Evolutionary conservation across 2,329 filamentous ascomycete genomes (phyloP).

Genomic region (Colletotrichum sp.): DNA sequence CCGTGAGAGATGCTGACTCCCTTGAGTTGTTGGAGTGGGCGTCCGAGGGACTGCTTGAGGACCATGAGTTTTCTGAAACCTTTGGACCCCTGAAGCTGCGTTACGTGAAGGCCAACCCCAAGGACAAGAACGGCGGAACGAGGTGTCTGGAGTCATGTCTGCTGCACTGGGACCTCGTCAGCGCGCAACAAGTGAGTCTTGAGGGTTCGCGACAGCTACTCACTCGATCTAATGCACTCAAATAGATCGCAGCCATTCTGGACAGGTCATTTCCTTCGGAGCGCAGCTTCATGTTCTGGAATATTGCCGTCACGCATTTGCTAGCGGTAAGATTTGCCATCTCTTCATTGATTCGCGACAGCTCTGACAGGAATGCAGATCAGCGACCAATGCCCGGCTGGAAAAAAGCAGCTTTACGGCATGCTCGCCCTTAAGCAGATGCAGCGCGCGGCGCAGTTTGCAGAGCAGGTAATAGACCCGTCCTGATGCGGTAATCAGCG

Average conservation of each 20-base stretch:
- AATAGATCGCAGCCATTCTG: slow-evolving; percentile 58
- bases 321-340: slow-evolving; percentile 49
- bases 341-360: no score
- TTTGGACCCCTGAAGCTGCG: slow-evolving; percentile 55
- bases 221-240: neutral
- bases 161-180: slow-evolving; percentile 59
- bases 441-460: slow-evolving; percentile 51
- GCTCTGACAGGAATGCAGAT: slow-evolving; percentile 33
- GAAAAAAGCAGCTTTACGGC: slow-evolving; percentile 57
- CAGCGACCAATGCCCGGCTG: slow-evolving; percentile 49
- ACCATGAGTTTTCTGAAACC: slow-evolving; percentile 49
- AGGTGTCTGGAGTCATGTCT: slow-evolving; percentile 59
- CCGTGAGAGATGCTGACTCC: slow-evolving; percentile 53
- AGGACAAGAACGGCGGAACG: slow-evolving; percentile 44
- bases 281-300: slow-evolving; percentile 57
- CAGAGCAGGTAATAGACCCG: slow-evolving; percentile 44
- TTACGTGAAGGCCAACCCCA: slow-evolving; percentile 58
- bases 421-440: slow-evolving; percentile 57
- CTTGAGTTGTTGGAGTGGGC: slow-evolving; percentile 63
- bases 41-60: slow-evolving; percentile 39
- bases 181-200: slow-evolving; percentile 57
- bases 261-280: slow-evolving; percentile 57
- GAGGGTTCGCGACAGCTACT: neutral
- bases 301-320: slow-evolving; percentile 58
- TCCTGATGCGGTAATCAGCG: neutral